These are phyloP conservation scores for Scheffersomyces insectosa DNA, from an alignment of 1,139 yeast species.

Conservation along the genomic window DNA sequence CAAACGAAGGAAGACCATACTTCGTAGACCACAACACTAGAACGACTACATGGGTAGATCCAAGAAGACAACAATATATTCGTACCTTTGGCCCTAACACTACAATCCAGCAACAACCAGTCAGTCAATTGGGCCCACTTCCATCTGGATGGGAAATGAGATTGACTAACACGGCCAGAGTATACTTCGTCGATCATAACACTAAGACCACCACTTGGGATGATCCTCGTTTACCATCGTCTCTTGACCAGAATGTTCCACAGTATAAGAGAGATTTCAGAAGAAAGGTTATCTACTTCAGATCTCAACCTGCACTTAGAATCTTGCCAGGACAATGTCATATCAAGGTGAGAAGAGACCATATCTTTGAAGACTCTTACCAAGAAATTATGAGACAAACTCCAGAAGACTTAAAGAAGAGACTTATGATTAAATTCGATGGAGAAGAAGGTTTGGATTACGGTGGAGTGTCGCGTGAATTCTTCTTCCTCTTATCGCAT, in stretches of 20 bases:
- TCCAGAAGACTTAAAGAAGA: slow-evolving; percentile 95
- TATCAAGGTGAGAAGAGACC: slow-evolving; percentile 94
- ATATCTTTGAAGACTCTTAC: slow-evolving; percentile 94
- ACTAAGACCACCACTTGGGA: slow-evolving; percentile 99
- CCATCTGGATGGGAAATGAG: slow-evolving; percentile 99
- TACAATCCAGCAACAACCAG: slow-evolving; percentile 96
- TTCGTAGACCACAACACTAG: slow-evolving; percentile 98
- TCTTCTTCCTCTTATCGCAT: slow-evolving; percentile 91
- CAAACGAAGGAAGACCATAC: slow-evolving; percentile 97
- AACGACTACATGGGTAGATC: slow-evolving; percentile 99
- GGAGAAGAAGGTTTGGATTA: slow-evolving; percentile 99
- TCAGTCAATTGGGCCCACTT: slow-evolving; percentile 95
- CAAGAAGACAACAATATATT: slow-evolving; percentile 97
- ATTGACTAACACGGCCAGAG: slow-evolving; percentile 96
- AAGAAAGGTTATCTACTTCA: slow-evolving; percentile 93
- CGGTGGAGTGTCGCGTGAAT: slow-evolving; percentile 98
- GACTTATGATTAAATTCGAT: slow-evolving; percentile 96
- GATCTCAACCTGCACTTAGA: slow-evolving; percentile 97
- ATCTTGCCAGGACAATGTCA: slow-evolving; percentile 98
- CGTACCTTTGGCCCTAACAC: slow-evolving; percentile 90
- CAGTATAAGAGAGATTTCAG: slow-evolving; percentile 99
- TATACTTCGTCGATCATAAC: slow-evolving; percentile 96
- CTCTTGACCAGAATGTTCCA: slow-evolving; percentile 96
- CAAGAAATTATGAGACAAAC: slow-evolving; percentile 99
- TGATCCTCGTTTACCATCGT: slow-evolving; percentile 97